Conservation (phyloP, 1,284 basidiomycete genomes). For the Heliocybe sulcata region DNA sequence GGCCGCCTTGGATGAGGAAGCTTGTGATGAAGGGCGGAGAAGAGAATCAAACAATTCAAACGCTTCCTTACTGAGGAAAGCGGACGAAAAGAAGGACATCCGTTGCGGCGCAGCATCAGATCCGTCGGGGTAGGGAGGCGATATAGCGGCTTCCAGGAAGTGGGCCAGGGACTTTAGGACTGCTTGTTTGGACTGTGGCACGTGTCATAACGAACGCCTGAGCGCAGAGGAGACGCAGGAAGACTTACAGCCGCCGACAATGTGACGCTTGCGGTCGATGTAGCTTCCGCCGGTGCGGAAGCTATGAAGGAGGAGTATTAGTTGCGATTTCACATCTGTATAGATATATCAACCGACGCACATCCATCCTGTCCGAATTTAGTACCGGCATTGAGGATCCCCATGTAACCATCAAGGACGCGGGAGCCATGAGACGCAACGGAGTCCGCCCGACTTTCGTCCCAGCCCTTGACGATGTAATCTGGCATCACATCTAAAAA, state of each 20-base stretch:
- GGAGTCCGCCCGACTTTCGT: slow-evolving; percentile 17
- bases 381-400: slow-evolving; percentile 61
- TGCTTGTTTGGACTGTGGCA: slow-evolving; percentile 51
- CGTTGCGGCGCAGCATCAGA: slow-evolving; percentile 13
- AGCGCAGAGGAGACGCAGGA: slow-evolving; percentile 4
- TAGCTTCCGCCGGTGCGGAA: slow-evolving; percentile 39
- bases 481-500: slow-evolving; percentile 70
- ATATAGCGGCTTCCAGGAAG: slow-evolving; percentile 44
- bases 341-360: slow-evolving; percentile 13
- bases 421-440: slow-evolving; percentile 43
- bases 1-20: not conserved
- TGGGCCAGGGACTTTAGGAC: slow-evolving; percentile 53
- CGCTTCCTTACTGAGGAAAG: slow-evolving; percentile 39
- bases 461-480: slow-evolving; percentile 67
- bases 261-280: slow-evolving; percentile 56
- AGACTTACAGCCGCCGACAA: slow-evolving; percentile 53
- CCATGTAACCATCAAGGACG: slow-evolving; percentile 69
- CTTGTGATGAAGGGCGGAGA: slow-evolving; percentile 16
- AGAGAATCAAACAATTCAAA: slow-evolving; percentile 41
- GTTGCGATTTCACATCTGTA: not conserved
- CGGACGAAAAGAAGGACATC: slow-evolving; percentile 46
- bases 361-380: slow-evolving; percentile 53
- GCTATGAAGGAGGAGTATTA: slow-evolving; percentile 8
- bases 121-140: slow-evolving; percentile 10
- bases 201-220: not conserved